Evolutionary conservation across 2,329 filamentous ascomycete genomes (phyloP).

Genomic region (Zymoseptoria passerinii): DNA sequence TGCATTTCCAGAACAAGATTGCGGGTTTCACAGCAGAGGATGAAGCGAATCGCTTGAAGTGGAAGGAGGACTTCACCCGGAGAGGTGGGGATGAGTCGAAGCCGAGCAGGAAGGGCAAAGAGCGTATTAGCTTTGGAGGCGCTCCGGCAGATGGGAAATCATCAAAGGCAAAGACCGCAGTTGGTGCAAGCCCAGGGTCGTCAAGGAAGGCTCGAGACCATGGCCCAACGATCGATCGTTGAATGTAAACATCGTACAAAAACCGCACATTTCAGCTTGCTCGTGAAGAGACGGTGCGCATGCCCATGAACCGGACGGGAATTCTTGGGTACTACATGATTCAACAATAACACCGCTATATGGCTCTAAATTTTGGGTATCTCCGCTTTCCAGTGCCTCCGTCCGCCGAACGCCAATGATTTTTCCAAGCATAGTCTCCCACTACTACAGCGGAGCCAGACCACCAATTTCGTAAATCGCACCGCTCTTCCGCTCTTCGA

Average conservation of each 20-base stretch:
- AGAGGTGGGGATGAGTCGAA: constrained; percentile 7
- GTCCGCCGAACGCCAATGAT: neutral
- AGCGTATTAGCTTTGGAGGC: constrained; percentile 11
- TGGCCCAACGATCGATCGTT: neutral
- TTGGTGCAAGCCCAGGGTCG: neutral
- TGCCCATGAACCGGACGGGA: neutral
- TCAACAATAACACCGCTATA: neutral
- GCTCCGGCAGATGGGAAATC: constrained; percentile 2
- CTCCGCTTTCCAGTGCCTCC: neutral
- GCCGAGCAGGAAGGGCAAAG: constrained; percentile 19
- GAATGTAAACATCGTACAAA: neutral
- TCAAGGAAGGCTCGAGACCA: neutral
- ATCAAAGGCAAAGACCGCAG: neutral
- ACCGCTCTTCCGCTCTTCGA: constrained; percentile 65
- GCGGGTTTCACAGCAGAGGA: constrained; percentile 21
- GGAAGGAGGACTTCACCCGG: constrained; percentile 20
- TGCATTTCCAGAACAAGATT: constrained; percentile 25
- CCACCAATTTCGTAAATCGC: constrained; percentile 57
- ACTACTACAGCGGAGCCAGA: neutral
- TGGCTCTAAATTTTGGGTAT: constrained; percentile 1
- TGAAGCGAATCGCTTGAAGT: constrained; percentile 16
- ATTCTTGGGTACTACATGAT: neutral
- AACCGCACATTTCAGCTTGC: neutral
- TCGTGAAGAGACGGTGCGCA: neutral
- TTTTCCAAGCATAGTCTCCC: neutral